These are phyloP conservation scores for Lachnellula suecica DNA, from an alignment of 2,329 filamentous ascomycete genomes.

Conservation along the genomic window DNA sequence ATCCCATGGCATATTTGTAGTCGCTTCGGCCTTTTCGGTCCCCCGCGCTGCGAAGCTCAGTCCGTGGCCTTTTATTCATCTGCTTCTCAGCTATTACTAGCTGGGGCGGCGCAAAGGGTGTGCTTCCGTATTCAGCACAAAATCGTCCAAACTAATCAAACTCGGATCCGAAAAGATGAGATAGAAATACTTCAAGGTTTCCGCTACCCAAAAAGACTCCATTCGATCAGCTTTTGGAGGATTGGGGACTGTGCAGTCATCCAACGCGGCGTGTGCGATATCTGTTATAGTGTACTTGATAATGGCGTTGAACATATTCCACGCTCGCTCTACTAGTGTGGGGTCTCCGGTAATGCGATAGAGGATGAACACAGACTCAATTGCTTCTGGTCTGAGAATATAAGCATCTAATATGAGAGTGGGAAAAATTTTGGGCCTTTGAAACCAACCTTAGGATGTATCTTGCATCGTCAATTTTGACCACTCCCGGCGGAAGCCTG, in stretches of 20 bases:
- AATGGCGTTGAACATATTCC: constrained; percentile 49
- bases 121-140: constrained; percentile 44
- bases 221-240: constrained; percentile 35
- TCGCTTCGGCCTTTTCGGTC: too few relatives aligned
- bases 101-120: constrained; percentile 40
- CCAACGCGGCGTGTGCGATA: constrained; percentile 42
- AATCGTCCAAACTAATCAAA: constrained; percentile 59
- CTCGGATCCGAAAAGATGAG: constrained; percentile 49
- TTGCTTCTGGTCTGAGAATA: constrained; percentile 63
- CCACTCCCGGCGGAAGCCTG: constrained; percentile 23
- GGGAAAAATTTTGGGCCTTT: too few relatives aligned
- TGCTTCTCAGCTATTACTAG: too few relatives aligned
- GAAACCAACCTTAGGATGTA: too few relatives aligned
- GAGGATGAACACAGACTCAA: constrained; percentile 68
- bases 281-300: constrained; percentile 42
- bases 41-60: too few relatives aligned
- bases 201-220: constrained; percentile 63
- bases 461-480: constrained; percentile 24
- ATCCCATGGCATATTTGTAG: too few relatives aligned
- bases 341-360: constrained; percentile 31
- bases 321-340: constrained; percentile 42
- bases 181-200: constrained; percentile 65
- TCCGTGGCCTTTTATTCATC: too few relatives aligned
- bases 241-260: constrained; percentile 48
- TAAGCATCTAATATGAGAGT: too few relatives aligned